Base-by-base conservation (phyloP, 2,329 filamentous ascomycete species). In the Fusarium pseudocircinatum region DNA sequence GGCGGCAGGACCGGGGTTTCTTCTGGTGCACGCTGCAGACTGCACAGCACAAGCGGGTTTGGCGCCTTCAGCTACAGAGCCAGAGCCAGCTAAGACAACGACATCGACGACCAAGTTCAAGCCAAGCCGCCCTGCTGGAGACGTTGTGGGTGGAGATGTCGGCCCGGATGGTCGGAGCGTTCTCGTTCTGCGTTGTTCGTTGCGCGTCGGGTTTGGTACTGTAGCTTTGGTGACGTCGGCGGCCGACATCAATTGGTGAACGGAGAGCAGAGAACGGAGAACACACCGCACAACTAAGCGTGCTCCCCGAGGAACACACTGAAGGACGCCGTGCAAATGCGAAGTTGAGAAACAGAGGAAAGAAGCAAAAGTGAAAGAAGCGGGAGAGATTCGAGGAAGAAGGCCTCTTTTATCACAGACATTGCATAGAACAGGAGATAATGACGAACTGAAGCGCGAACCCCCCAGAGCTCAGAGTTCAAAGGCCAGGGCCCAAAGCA, bases 61-160 rank as follows among this genome's bases (percentile, higher is more conserved):
- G 78, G 77, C 78, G 78, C 78, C 69, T 74, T 79, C 77, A 79
- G 75, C 78, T 79, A 63, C 67, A 75, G 53, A 70, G 64, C 73
- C 67, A 72, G 71, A 67, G 64, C 65, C 64, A 67, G 64, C 65
- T 49, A 67, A 53, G 65, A 67, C 58, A 59, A 66, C 64, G 60
- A 67, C 62, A 69, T 75, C 59, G 62, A 72, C 71, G 65, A 73
- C 75, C 73, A 76, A 76, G 75, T 65, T 70, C 69, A 77, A 72
- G 70, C 62, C 73, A 77, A 72, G 72, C 62, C 70, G 73, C 63
- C 61, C 59, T 77, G 69, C 54, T 78, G 76, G 76, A 70, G 76
- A 77, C 71, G 76, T 69, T 76, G 73, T 78, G 74, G 67, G 73
- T 76, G 74, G 75, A 76, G 75, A 73, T 69, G 76, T 78, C 76